Percentiles rank a stretch among this genome's conserved stretches.
Conservation (phyloP, 257 asterid species). For the Solanum piurae region DNA sequence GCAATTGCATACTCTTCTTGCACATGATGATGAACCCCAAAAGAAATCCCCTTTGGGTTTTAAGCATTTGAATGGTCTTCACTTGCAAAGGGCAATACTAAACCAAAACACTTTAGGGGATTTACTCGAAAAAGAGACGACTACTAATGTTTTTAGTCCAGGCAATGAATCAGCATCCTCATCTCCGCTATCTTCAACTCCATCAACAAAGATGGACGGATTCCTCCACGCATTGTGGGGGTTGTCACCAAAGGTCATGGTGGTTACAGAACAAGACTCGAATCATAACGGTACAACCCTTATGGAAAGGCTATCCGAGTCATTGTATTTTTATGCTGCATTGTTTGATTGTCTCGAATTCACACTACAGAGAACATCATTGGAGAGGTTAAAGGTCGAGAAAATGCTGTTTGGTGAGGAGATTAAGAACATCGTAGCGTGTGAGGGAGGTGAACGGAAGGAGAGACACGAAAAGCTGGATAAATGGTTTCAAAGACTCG, state of each 20-base stretch:
- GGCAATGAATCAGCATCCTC: conserved; percentile 63
- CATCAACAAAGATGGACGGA: conserved; percentile 29
- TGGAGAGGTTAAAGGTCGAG: conserved; percentile 78
- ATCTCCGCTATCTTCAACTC: conserved; percentile 39
- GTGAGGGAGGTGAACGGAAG: conserved; percentile 80
- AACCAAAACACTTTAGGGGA: conserved; percentile 48
- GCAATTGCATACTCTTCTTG: conserved; percentile 66
- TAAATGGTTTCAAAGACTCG: conserved; percentile 71
- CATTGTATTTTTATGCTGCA: conserved; percentile 75
- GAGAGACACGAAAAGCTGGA: conserved; percentile 87
- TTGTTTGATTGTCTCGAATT: conserved; percentile 84
- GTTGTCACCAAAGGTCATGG: conserved; percentile 75
- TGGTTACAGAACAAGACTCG: conserved; percentile 82
- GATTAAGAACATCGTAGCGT: conserved; percentile 78
- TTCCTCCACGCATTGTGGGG: conserved; percentile 61
- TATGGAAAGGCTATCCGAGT: conserved; percentile 86
- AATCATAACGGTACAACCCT: conserved; percentile 63
- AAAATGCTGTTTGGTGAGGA: conserved; percentile 80
- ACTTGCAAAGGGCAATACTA: conserved; percentile 37
- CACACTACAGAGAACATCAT: conserved; percentile 57
- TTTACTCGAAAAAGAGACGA: conserved; percentile 54
- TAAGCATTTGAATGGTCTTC: conserved; percentile 23
- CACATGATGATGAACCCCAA: conserved; percentile 24
- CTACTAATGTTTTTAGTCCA: conserved; percentile 39
- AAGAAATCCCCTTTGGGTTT: conserved; percentile 31